Conservation (phyloP, 108 stramenopile species). For the Pseudonitzschia pungens region DNA sequence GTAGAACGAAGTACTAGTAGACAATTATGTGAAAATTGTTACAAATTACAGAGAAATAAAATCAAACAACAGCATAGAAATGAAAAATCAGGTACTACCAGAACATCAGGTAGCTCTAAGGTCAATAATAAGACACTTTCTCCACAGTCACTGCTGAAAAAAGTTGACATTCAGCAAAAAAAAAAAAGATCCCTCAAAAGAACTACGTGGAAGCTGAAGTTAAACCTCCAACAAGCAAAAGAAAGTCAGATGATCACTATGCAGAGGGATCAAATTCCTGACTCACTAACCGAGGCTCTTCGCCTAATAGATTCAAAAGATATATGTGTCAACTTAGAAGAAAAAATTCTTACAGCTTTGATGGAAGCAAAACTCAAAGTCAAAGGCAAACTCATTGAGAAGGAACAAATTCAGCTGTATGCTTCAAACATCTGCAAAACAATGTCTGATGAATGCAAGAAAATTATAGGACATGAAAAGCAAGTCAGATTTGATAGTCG, state of each 20-base stretch:
- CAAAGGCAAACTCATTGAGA: neutral
- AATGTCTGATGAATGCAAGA: neutral
- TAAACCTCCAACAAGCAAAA: neutral
- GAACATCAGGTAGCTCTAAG: neutral
- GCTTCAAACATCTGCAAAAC: neutral
- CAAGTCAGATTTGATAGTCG: neutral
- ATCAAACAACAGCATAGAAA: neutral
- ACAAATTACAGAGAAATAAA: neutral
- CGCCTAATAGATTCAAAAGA: neutral
- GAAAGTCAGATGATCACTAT: neutral
- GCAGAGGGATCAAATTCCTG: neutral
- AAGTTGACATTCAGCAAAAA: neutral
- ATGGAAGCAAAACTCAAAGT: neutral
- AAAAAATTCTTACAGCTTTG: neutral
- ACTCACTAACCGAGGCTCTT: neutral
- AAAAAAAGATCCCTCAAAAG: neutral
- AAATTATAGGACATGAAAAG: neutral
- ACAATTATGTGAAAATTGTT: neutral
- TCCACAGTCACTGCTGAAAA: neutral
- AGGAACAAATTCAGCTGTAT: neutral
- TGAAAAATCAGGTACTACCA: neutral
- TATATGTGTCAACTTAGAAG: neutral
- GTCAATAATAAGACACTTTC: neutral
- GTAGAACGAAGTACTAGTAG: neutral
- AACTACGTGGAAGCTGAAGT: neutral